phyloP scores from a whole-genome alignment of 75 land plant species.

The Cunninghamia lanceolata region DNA sequence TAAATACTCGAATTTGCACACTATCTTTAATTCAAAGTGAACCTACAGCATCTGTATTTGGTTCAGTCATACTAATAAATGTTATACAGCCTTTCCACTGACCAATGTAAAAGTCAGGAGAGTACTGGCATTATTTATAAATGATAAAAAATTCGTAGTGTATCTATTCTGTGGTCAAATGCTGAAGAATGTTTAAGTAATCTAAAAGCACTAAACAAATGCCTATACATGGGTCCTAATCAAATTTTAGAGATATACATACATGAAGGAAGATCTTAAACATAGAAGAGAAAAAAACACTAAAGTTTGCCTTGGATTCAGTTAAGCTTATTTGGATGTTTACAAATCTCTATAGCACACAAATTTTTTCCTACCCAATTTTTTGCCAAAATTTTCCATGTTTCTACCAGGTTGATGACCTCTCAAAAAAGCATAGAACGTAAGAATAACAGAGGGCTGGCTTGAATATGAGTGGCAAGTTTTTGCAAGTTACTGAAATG shows the following conservation, averaged over 20 bases:
- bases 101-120: not conserved
- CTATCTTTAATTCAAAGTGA: not conserved
- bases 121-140: not conserved
- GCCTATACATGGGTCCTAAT: not conserved
- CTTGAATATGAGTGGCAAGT: not conserved
- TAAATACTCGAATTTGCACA: not conserved
- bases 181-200: not conserved
- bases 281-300: too few relatives aligned
- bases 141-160: not conserved
- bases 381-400: too few relatives aligned
- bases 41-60: not conserved
- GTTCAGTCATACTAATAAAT: not conserved
- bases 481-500: not conserved
- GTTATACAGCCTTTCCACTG: slow-evolving; percentile 1
- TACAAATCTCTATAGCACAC: too few relatives aligned
- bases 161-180: not conserved
- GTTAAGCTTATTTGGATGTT: too few relatives aligned
- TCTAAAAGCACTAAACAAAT: not conserved
- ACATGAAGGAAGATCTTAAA: too few relatives aligned
- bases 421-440: too few relatives aligned
- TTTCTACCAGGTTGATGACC: too few relatives aligned
- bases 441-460: too few relatives aligned
- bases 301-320: too few relatives aligned
- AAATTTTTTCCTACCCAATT: too few relatives aligned
- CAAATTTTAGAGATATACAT: too few relatives aligned